Percentiles rank a stretch among this genome's conserved stretches.
Conservation (phyloP, 257 asterid genomes). For the Linderniella brevidens region DNA sequence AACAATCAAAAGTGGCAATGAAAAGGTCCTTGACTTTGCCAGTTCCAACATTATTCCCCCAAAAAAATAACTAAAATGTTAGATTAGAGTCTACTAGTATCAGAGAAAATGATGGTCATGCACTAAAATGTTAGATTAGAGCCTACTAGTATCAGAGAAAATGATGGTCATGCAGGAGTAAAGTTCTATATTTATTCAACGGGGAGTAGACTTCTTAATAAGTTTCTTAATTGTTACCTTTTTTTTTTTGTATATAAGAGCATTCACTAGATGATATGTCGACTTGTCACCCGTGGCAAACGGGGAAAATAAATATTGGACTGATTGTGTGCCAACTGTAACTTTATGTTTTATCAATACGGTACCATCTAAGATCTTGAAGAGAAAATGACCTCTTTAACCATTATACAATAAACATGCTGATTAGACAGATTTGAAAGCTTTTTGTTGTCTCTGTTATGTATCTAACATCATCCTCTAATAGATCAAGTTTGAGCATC, state of each 20-base stretch:
- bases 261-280: conserved; percentile 33
- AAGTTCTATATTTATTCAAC: not conserved
- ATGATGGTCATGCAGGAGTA: not conserved
- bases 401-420: too few relatives aligned
- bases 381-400: too few relatives aligned
- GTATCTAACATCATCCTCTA: too few relatives aligned
- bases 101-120: not conserved
- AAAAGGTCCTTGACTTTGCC: conserved; percentile 59
- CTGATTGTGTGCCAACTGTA: too few relatives aligned
- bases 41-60: conserved; percentile 54
- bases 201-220: not conserved
- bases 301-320: conserved; percentile 66
- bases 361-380: too few relatives aligned
- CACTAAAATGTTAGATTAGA: conserved; percentile 6
- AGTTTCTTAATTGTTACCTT: conserved; percentile 34
- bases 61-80: conserved; percentile 10
- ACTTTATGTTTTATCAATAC: too few relatives aligned
- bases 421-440: too few relatives aligned
- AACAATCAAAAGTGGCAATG: conserved; percentile 64
- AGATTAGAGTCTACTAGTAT: not conserved
- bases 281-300: conserved; percentile 38
- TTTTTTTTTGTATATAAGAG: conserved; percentile 40
- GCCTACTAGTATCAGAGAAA: not conserved
- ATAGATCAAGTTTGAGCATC: too few relatives aligned
- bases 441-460: too few relatives aligned